A percentile compares a stretch with the other conserved stretches of the same genome.
Evolutionary conservation across 805 yeast species (phyloP).

Genomic region (Babjeviella inositovora): DNA sequence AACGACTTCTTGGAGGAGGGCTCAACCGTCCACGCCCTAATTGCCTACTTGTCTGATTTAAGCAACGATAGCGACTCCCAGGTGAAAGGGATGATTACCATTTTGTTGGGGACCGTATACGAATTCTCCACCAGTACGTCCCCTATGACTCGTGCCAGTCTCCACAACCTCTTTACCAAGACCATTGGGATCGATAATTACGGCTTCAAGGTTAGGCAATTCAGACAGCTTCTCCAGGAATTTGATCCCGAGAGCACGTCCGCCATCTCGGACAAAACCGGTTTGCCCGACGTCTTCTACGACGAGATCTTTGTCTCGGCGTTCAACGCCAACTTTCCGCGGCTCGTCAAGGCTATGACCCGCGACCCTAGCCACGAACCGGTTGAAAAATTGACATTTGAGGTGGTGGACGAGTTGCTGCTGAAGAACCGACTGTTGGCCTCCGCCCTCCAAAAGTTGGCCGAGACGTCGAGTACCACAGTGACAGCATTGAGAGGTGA

Average conservation of each 20-base stretch:
- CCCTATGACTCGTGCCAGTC: constrained; percentile 40
- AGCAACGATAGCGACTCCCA: constrained; percentile 33
- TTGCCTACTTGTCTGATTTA: constrained; percentile 45
- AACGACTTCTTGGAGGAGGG: constrained; percentile 58
- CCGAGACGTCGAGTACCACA: constrained; percentile 5
- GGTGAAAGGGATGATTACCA: constrained; percentile 58
- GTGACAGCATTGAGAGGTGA: constrained; percentile 5
- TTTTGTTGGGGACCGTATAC: constrained; percentile 61
- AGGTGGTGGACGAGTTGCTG: constrained; percentile 30
- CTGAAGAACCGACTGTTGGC: constrained; percentile 8
- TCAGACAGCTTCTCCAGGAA: constrained; percentile 39
- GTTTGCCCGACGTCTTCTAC: constrained; percentile 75
- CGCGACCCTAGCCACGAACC: constrained; percentile 71
- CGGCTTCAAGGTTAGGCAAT: constrained; percentile 53
- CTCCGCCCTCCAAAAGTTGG: constrained; percentile 5
- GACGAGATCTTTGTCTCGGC: constrained; percentile 45
- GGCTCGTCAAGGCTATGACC: constrained; percentile 57
- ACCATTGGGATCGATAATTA: constrained; percentile 76
- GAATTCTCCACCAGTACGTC: constrained; percentile 58
- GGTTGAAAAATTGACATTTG: constrained; percentile 45
- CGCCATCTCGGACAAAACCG: constrained; percentile 58
- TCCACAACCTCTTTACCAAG: constrained; percentile 46
- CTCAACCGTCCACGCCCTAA: constrained; percentile 46
- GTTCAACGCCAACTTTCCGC: constrained; percentile 48
- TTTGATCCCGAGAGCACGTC: constrained; percentile 34